Base-by-base conservation (phyloP, 2,329 filamentous ascomycete genomes). In the Colletotrichum australisinense region DNA sequence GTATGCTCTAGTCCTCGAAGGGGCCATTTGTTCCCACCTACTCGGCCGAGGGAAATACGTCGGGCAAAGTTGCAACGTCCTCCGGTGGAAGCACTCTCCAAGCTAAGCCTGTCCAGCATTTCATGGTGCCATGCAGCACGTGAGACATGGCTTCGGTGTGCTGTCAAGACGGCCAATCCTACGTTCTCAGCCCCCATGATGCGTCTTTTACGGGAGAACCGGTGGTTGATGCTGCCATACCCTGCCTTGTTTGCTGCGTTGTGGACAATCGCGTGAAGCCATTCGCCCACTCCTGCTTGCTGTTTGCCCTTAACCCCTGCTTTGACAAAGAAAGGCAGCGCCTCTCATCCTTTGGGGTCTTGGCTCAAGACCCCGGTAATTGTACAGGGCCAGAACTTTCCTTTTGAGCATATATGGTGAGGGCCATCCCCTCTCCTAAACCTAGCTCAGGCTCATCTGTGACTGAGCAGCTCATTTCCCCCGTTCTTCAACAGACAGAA, bases 101-200 rank as follows among this genome's bases (percentile, higher is more conserved):
- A 63, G 58, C 24, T n/a, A 53, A 69, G 70, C 58, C 55, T 38
- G 65, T 62, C 70, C 53, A 11, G 55, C 58, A 42, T 64, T 42
- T 22, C 59, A 46, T 70, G 55, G 67, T 65, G 46, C 46, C 60
- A 70, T 65, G 60, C 49, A 60, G 22, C 46, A 60, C 60, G 49
- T 66, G 67, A 66, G 56, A 60, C 67, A 73, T 65, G 49, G 57
- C 67, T 62, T 63, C 28, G 46, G 62, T 73, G 66, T 35, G 70
- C 70, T 66, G 60, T 66, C 56, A 70, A 42, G 59, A 73, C 35
- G 26, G 49, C 70, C 60, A 62, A 49, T 57, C 32, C 35, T 66
- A 56, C 52, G 46, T 38, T 56, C 60, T 56, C 49, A 65, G 35
- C 59, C 42, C 30, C 67, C 19, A 32, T 55, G 66, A 69, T 64